Conservation (phyloP, 768 basidiomycete genomes). For the Hysterangium stoloniferum region DNA sequence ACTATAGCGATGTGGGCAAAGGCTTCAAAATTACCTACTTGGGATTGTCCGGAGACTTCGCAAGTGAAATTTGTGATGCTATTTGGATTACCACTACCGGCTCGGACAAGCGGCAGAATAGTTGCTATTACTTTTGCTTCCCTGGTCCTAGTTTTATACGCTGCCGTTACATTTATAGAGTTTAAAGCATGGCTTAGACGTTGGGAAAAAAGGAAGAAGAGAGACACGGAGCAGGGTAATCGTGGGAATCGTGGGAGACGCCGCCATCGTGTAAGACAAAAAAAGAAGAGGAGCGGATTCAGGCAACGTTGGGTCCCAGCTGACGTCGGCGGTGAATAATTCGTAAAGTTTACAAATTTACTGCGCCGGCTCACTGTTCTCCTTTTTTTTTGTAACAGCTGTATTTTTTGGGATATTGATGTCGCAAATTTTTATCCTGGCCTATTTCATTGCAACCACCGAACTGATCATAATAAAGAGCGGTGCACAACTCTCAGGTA, state of each 20-base stretch:
- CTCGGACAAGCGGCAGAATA: not conserved
- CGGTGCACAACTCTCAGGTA: not conserved
- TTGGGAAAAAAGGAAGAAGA: not conserved
- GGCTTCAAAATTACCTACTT: not conserved
- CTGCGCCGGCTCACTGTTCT: not conserved
- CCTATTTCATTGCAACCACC: not conserved
- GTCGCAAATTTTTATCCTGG: not conserved
- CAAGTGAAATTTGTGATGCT: not conserved
- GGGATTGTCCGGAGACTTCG: not conserved
- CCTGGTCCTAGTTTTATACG: not conserved
- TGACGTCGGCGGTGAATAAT: not conserved
- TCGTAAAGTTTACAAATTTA: not conserved
- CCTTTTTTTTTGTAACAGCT: not conserved
- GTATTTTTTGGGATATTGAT: not conserved
- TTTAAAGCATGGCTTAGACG: not conserved
- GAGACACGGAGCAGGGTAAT: not conserved
- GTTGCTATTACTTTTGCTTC: constrained; percentile 1
- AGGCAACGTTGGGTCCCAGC: not conserved
- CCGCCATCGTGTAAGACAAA: not conserved
- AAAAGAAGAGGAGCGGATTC: not conserved
- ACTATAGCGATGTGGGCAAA: not conserved
- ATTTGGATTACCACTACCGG: not conserved
- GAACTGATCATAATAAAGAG: constrained; percentile 1
- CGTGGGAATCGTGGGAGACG: not conserved
- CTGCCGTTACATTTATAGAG: not conserved